These are phyloP conservation scores for Paxillus rubicundulus DNA, from an alignment of 768 basidiomycete genomes.

Conservation along the genomic window DNA sequence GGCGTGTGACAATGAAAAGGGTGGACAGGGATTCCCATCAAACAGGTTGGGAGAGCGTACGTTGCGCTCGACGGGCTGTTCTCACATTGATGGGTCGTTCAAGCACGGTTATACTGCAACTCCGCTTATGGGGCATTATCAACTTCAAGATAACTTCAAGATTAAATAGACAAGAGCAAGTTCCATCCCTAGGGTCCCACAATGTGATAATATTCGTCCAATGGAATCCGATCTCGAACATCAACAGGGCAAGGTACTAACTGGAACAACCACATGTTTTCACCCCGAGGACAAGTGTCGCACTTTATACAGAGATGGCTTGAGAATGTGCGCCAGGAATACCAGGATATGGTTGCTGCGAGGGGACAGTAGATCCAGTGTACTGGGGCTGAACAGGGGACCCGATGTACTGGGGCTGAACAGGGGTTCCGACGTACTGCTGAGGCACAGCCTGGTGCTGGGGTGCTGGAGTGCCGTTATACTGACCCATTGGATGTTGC, in stretches of 20 bases:
- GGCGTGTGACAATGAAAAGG: conserved; percentile 4
- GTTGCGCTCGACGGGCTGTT: conserved; percentile 10
- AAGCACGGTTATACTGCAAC: conserved; percentile 26
- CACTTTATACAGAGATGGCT: background rate
- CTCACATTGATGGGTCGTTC: conserved; percentile 6
- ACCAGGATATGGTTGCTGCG: background rate
- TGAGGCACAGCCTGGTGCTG: conserved; percentile 1
- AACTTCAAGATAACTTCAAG: too few species aligned
- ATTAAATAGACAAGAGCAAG: background rate
- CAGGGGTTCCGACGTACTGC: conserved; percentile 1
- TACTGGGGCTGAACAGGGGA: conserved; percentile 7
- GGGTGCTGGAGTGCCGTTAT: conserved; percentile 6
- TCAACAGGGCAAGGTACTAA: too few species aligned
- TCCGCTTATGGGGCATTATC: conserved; percentile 30
- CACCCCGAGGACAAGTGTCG: background rate
- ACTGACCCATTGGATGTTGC: conserved; percentile 17
- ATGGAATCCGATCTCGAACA: too few species aligned
- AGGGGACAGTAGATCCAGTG: background rate
- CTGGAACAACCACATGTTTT: background rate
- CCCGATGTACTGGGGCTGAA: conserved; percentile 3
- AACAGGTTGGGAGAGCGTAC: conserved; percentile 10
- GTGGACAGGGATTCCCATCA: conserved; percentile 13
- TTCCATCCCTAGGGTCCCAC: background rate
- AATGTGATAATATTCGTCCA: too few species aligned
- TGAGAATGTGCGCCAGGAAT: background rate